Evolutionary conservation across 805 yeast species (phyloP), one percentile per base, ranked within the genome.

Genomic region (Candida berthetii): DNA sequence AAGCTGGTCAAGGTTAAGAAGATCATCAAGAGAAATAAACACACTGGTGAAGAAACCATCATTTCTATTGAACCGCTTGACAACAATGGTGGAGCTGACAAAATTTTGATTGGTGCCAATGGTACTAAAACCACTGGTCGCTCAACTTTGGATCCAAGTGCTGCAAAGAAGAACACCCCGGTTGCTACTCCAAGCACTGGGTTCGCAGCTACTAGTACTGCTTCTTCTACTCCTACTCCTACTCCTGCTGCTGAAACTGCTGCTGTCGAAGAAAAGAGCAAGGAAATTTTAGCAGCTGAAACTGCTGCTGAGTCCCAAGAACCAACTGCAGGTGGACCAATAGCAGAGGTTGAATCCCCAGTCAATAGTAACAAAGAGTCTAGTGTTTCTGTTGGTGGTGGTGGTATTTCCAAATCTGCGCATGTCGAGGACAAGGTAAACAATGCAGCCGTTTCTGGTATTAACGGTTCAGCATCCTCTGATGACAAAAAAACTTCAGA

Each of bases 1-100:
- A 55, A 48, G 46, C 58, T 49, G 41, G 52, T 63, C 17, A 65
- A 60, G 47, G 63, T 68, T 19, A 66, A 62, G 55, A 65, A 64
- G 51, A 55, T 55, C 34, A 54, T 66, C 34, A 65, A 60, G 53
- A 65, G 56, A 47, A 66, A 67, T 54, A 67, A 65, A 44, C 43
- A 51, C 31, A 68, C 72, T 5, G 72, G 72, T 31, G 72, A 67
- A 48, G 64, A 61, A 36, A 56, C 54, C 39, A 60, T 64, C 39
- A 50, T 67, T 7, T 60, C 63, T 31, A 55, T 59, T 38, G 60
- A 54, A 36, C 58, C 58, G 17, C 43, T 53, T 8, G 50, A 48
- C 34, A 40, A 47, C 14, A 44, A 53, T 4, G 55, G 48, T 17
- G 57, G 46, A 18, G 31, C 9, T 28, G 39, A 15, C 41, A 39